phyloP scores from a whole-genome alignment of 1,284 basidiomycete species.

The Ganoderma sp. region DNA sequence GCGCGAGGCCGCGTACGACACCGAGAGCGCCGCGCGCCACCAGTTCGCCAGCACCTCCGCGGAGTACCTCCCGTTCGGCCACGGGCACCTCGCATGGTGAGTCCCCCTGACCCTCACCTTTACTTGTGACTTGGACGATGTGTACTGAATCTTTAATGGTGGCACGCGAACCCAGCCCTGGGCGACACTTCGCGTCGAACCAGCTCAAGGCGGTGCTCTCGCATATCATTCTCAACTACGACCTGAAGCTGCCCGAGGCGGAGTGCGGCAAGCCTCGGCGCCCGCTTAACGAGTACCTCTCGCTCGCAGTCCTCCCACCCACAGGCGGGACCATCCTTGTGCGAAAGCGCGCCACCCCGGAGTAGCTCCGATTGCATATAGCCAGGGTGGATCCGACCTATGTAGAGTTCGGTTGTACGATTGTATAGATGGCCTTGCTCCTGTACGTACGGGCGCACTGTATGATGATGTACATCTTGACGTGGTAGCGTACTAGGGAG shows the following conservation, averaged over 20 bases:
- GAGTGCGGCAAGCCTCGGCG: not conserved
- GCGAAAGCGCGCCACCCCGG: not conserved
- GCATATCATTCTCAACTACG: conserved; percentile 27
- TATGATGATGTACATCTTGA: not conserved
- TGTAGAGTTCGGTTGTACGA: not conserved
- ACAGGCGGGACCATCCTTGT: not conserved
- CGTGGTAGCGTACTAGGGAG: not conserved
- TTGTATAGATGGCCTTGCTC: not conserved
- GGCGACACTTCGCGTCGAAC: conserved; percentile 30
- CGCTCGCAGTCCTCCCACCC: not conserved
- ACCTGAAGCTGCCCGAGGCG: conserved; percentile 21
- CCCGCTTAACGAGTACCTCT: conserved; percentile 2
- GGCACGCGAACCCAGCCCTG: conserved; percentile 19
- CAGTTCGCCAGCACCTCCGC: conserved; percentile 35
- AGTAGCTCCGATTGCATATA: not conserved
- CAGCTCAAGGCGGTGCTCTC: conserved; percentile 30
- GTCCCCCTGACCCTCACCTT: conserved; percentile 5
- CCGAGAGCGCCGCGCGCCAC: conserved; percentile 24
- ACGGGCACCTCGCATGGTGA: conserved; percentile 40
- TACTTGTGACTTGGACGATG: not conserved
- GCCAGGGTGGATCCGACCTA: not conserved
- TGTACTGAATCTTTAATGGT: not conserved
- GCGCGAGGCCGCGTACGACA: conserved; percentile 23
- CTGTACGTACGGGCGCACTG: not conserved
- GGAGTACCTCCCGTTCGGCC: conserved; percentile 40